phyloP scores from a whole-genome alignment of 257 asterid genomes.

The Penstemon eatonii region DNA sequence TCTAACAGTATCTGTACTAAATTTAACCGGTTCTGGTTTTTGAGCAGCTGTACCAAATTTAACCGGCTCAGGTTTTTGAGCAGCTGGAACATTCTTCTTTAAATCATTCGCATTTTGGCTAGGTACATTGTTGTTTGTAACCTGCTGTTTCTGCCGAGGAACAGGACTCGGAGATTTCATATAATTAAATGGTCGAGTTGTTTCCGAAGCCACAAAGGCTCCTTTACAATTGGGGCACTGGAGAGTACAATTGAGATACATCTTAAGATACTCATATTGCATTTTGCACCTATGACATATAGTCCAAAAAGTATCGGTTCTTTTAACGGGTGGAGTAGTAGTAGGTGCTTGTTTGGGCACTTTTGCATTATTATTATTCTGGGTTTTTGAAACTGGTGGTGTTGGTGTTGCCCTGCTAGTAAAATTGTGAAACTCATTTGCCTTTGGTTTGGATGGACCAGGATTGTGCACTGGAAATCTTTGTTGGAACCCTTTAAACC shows the following conservation, averaged over 20 bases:
- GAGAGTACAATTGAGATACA: constrained; percentile 53
- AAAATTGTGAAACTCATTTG: neutral
- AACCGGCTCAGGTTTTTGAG: constrained; percentile 40
- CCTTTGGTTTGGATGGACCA: constrained; percentile 39
- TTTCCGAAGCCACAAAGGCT: constrained; percentile 52
- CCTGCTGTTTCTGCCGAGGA: constrained; percentile 35
- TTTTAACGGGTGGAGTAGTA: neutral
- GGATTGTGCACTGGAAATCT: constrained; percentile 14
- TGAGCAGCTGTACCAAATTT: constrained; percentile 30
- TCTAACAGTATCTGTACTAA: constrained; percentile 21
- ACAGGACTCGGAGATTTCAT: constrained; percentile 35
- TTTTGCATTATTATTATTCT: too few species aligned
- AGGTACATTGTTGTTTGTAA: constrained; percentile 26
- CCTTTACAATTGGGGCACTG: constrained; percentile 54
- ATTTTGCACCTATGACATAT: constrained; percentile 53
- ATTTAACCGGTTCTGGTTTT: constrained; percentile 1
- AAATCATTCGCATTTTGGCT: constrained; percentile 31
- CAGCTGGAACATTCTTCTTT: constrained; percentile 37
- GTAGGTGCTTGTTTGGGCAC: neutral
- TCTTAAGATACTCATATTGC: constrained; percentile 58
- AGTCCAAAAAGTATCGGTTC: constrained; percentile 52
- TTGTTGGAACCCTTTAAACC: constrained; percentile 17
- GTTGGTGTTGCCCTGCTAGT: too few species aligned
- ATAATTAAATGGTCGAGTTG: constrained; percentile 41
- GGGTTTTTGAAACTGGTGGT: too few species aligned